Evolutionary conservation across 805 yeast species (phyloP).

Genomic region (Yamadazyma laniorum): DNA sequence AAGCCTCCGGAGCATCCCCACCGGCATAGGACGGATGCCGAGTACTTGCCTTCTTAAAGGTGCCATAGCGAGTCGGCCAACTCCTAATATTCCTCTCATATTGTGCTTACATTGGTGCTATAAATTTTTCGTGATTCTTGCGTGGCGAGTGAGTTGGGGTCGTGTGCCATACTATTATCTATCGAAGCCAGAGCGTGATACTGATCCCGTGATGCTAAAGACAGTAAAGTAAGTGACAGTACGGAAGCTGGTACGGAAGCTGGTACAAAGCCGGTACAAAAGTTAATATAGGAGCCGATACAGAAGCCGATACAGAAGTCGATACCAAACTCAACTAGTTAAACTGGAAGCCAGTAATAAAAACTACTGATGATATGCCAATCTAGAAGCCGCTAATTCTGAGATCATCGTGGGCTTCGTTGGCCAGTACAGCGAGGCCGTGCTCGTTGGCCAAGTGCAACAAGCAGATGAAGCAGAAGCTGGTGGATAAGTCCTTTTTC

Average conservation of each 20-base stretch:
- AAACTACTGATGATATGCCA: not conserved
- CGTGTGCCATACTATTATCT: not conserved
- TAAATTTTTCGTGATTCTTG: not conserved
- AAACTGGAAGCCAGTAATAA: too few species aligned
- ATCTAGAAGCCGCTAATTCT: slow-evolving; percentile 25
- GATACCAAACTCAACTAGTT: too few species aligned
- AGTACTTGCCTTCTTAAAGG: not conserved
- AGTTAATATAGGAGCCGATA: too few species aligned
- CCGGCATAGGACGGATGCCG: not conserved
- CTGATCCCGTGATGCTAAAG: too few species aligned
- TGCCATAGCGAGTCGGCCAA: not conserved
- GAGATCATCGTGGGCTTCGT: slow-evolving; percentile 35
- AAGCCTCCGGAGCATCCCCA: not conserved
- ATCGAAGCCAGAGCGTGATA: not conserved
- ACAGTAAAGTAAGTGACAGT: too few species aligned
- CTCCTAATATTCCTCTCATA: not conserved
- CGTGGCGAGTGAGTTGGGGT: not conserved
- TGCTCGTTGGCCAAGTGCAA: slow-evolving; percentile 47
- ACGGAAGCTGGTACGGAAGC: too few species aligned
- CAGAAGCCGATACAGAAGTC: too few species aligned
- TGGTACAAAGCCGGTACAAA: too few species aligned
- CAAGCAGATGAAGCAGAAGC: slow-evolving; percentile 45
- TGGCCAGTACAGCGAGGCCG: slow-evolving; percentile 32
- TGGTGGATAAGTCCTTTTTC: slow-evolving; percentile 42
- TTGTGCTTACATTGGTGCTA: not conserved